Evolutionary conservation across 139 green algal species (phyloP).

Genomic region (Coccomyxa sp.): DNA sequence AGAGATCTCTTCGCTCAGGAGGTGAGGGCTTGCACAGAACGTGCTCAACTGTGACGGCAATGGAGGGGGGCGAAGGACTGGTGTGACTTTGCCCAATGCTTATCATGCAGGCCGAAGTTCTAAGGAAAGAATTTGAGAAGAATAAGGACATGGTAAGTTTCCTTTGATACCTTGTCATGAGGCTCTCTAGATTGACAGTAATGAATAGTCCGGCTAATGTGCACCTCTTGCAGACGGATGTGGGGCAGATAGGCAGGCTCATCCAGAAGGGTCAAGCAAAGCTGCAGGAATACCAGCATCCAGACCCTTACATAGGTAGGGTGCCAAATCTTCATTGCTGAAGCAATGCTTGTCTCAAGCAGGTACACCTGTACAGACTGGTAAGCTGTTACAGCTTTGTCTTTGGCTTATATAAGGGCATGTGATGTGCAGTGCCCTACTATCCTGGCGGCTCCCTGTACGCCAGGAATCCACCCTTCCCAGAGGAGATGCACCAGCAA

Average conservation of each 20-base stretch:
- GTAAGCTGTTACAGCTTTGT: background rate
- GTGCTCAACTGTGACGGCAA: too few relatives aligned
- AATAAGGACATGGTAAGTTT: constrained; percentile 14
- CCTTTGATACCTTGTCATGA: too few relatives aligned
- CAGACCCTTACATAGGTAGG: constrained; percentile 53
- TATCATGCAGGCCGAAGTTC: constrained; percentile 8
- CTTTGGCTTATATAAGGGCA: background rate
- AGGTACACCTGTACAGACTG: background rate
- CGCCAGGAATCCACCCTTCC: constrained; percentile 46
- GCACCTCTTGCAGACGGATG: too few relatives aligned
- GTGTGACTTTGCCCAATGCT: too few relatives aligned
- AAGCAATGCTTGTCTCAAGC: background rate
- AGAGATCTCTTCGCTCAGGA: constrained; percentile 43
- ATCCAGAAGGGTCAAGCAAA: constrained; percentile 29
- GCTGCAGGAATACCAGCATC: constrained; percentile 34
- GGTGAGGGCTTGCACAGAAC: too few relatives aligned
- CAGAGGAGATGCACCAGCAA: constrained; percentile 7
- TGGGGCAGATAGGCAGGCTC: constrained; percentile 21
- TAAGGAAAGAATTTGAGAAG: constrained; percentile 18
- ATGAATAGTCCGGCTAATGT: too few relatives aligned
- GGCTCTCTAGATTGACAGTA: too few relatives aligned
- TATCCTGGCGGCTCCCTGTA: constrained; percentile 48
- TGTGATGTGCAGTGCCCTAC: constrained; percentile 43
- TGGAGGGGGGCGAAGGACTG: too few relatives aligned
- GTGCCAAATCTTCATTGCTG: background rate